These are phyloP conservation scores for Tetrahymena borealis DNA, from an alignment of 73 alveolate species.

Conservation along the genomic window DNA sequence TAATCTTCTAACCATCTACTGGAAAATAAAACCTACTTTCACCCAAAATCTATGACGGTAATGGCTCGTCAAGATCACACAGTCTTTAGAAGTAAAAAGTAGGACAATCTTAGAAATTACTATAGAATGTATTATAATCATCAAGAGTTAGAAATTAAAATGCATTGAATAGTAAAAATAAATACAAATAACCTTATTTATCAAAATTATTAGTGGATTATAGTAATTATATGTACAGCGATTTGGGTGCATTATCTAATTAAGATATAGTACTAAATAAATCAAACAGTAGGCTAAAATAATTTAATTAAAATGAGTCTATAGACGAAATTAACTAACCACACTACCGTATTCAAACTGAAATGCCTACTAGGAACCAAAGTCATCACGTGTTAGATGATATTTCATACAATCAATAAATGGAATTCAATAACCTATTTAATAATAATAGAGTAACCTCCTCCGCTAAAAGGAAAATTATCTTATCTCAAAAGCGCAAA, in stretches of 20 bases:
- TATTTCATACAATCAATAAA: background rate
- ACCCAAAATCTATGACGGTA: background rate
- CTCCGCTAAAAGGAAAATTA: no score
- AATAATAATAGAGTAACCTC: background rate
- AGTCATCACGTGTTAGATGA: background rate
- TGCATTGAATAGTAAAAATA: background rate
- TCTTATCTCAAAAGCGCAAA: no score
- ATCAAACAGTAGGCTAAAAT: no score
- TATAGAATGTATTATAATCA: background rate
- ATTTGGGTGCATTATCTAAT: background rate
- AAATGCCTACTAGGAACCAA: background rate
- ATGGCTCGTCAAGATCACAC: background rate
- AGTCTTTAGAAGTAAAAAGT: background rate
- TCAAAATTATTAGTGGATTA: background rate
- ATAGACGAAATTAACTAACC: background rate
- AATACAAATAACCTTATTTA: background rate
- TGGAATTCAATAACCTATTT: background rate
- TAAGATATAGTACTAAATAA: background rate
- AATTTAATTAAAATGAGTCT: background rate
- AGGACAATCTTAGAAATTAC: background rate
- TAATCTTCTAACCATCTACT: background rate
- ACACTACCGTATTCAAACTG: background rate
- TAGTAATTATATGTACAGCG: background rate
- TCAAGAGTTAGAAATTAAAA: background rate
- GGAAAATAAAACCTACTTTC: background rate